Percentiles rank a stretch among this genome's conserved stretches.
phyloP scores from a whole-genome alignment of 148 eudicot species.

The Rhododendron molle region DNA sequence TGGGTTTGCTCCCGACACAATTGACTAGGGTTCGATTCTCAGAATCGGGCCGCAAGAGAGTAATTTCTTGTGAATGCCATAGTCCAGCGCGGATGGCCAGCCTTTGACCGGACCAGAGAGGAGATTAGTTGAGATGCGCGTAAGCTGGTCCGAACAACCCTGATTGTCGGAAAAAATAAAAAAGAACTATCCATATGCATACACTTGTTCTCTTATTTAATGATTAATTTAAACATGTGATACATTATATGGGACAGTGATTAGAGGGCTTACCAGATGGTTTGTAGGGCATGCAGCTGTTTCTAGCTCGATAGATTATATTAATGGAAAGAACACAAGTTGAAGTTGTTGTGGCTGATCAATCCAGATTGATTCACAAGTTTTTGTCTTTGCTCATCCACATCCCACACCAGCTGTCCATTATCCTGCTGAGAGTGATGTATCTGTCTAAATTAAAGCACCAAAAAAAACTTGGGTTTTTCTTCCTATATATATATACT shows the following conservation, averaged over 20 bases:
- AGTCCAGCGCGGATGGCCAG: too few species aligned
- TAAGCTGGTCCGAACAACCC: too few species aligned
- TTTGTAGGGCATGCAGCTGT: slow-evolving; percentile 21
- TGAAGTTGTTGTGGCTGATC: slow-evolving; percentile 27
- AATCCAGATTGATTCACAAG: slow-evolving; percentile 21
- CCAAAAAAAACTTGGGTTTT: background rate
- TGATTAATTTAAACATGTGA: background rate
- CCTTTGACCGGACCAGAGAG: too few species aligned
- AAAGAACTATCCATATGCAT: background rate
- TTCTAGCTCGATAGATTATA: background rate
- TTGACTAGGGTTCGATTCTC: too few species aligned
- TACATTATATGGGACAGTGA: slow-evolving; percentile 9
- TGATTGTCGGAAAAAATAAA: too few species aligned
- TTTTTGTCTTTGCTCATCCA: slow-evolving; percentile 35
- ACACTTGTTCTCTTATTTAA: background rate
- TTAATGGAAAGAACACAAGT: slow-evolving; percentile 28
- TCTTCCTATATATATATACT: background rate
- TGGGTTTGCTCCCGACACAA: too few species aligned
- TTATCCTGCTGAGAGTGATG: slow-evolving; percentile 34
- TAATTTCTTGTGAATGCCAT: too few species aligned
- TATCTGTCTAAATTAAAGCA: background rate
- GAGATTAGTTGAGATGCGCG: background rate
- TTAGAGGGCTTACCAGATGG: slow-evolving; percentile 18
- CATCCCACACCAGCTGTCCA: slow-evolving; percentile 30
- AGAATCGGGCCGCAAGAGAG: too few species aligned